These are phyloP conservation scores for Aspergillus indologenus DNA, from an alignment of 495 filamentous ascomycete genomes.

Conservation along the genomic window DNA sequence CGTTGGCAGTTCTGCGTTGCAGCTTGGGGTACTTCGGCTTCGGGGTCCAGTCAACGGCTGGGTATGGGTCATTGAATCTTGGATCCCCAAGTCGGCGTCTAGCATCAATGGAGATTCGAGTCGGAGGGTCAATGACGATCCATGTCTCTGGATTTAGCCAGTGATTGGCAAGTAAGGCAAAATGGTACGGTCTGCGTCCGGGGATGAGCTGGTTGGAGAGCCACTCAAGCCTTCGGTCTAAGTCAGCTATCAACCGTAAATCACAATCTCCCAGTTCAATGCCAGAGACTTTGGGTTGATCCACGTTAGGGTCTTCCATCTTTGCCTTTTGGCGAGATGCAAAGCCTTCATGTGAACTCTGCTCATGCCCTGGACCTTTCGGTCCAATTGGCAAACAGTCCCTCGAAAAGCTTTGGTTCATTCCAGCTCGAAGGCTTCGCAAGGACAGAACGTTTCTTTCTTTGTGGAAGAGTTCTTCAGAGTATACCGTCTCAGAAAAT, in stretches of 20 bases:
- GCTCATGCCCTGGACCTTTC: neutral
- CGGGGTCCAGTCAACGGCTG: constrained; percentile 13
- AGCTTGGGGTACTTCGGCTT: constrained; percentile 30
- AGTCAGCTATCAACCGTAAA: constrained; percentile 30
- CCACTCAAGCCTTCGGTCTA: constrained; percentile 42
- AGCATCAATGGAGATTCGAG: constrained; percentile 32
- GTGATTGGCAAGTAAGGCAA: constrained; percentile 42
- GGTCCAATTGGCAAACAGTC: neutral
- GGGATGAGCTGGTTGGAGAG: constrained; percentile 37
- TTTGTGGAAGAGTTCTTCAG: neutral
- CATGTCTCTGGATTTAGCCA: constrained; percentile 43
- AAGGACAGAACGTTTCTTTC: neutral
- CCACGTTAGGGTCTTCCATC: neutral
- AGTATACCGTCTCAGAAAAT: neutral
- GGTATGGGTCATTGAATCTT: constrained; percentile 35
- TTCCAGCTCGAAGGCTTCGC: neutral
- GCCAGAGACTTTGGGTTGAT: neutral
- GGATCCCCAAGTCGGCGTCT: constrained; percentile 38
- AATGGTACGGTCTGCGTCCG: constrained; percentile 42
- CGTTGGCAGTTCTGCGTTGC: constrained; percentile 20
- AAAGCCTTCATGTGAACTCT: neutral
- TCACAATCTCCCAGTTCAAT: constrained; percentile 36
- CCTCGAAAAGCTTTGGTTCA: neutral
- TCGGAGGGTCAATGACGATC: constrained; percentile 40
- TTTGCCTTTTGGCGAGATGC: neutral